Percentiles rank a stretch among this genome's conserved stretches.
Conservation (phyloP, 1,284 basidiomycete species). For the Cystobasidium pallidum region DNA sequence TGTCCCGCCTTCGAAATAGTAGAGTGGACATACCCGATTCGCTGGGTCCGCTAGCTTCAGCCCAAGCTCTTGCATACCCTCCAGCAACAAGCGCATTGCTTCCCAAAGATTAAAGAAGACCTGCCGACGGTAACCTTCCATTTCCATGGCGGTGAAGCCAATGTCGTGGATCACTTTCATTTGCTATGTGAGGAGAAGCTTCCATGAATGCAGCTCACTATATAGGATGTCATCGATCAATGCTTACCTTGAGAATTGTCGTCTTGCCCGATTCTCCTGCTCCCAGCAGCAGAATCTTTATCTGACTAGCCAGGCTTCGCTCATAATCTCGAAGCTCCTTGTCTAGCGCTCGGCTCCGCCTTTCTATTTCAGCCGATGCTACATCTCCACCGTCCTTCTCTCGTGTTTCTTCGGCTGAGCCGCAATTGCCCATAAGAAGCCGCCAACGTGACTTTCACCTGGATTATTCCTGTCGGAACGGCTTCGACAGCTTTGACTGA, state of each 20-base stretch:
- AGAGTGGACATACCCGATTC: constrained; percentile 58
- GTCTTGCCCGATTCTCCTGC: constrained; percentile 46
- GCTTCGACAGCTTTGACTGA: no score
- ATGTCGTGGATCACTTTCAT: constrained; percentile 51
- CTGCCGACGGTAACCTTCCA: constrained; percentile 67
- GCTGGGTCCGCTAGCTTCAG: constrained; percentile 62
- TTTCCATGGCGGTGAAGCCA: constrained; percentile 48
- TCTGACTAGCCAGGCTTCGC: constrained; percentile 47
- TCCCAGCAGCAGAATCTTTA: constrained; percentile 52
- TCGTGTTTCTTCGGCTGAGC: constrained; percentile 9
- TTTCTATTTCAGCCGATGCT: constrained; percentile 13
- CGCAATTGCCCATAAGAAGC: constrained; percentile 21
- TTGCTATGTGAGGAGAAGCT: constrained; percentile 5
- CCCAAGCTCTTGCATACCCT: constrained; percentile 85
- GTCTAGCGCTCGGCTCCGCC: constrained; percentile 48
- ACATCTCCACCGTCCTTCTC: not conserved
- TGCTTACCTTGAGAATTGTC: constrained; percentile 45
- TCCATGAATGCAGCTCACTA: not conserved
- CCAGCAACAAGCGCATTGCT: constrained; percentile 78
- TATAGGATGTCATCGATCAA: not conserved
- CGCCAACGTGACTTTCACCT: no score
- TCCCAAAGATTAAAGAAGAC: constrained; percentile 88
- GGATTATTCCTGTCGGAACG: no score
- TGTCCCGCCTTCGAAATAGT: not conserved
- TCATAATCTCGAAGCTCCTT: constrained; percentile 51